A percentile compares a stretch with the other conserved stretches of the same genome.
These are phyloP conservation scores for Plenodomus biglobosus DNA, from an alignment of 2,329 filamentous ascomycete species.

Conservation along the genomic window DNA sequence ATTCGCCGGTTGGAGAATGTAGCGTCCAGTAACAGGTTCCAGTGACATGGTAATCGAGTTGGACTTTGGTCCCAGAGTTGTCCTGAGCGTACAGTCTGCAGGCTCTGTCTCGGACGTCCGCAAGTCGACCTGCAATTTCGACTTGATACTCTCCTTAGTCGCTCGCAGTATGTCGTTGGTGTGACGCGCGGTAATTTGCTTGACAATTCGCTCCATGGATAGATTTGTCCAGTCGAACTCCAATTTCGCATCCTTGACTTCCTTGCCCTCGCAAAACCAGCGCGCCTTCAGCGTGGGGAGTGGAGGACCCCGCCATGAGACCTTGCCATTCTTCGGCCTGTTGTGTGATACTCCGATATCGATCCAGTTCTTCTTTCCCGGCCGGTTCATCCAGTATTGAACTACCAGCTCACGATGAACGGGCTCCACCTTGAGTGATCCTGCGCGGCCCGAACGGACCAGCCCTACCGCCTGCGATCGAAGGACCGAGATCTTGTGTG, in stretches of 20 bases:
- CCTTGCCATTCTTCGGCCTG: slow-evolving; percentile 40
- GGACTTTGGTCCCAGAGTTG: slow-evolving; percentile 68
- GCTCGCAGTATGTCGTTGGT: slow-evolving; percentile 69
- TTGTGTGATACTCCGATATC: slow-evolving; percentile 80
- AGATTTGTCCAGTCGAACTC: slow-evolving; percentile 66
- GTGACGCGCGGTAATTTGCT: slow-evolving; percentile 73
- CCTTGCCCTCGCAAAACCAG: slow-evolving; percentile 84
- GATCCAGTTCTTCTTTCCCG: slow-evolving; percentile 82
- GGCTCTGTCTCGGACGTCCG: slow-evolving; percentile 63
- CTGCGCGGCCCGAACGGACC: slow-evolving; percentile 71
- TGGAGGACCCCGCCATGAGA: slow-evolving; percentile 38
- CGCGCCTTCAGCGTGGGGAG: slow-evolving; percentile 58
- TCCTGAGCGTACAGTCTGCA: slow-evolving; percentile 65
- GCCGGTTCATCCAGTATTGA: slow-evolving; percentile 82
- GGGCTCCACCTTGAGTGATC: slow-evolving; percentile 73
- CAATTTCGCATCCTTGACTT: slow-evolving; percentile 69
- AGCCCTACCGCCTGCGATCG: slow-evolving; percentile 75
- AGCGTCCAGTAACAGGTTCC: slow-evolving; percentile 76
- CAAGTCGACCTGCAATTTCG: slow-evolving; percentile 61
- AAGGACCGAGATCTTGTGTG: slow-evolving; percentile 84
- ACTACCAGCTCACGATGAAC: slow-evolving; percentile 80
- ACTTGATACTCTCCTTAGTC: slow-evolving; percentile 58
- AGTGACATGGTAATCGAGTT: slow-evolving; percentile 63
- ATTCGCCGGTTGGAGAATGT: slow-evolving; percentile 64
- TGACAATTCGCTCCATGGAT: slow-evolving; percentile 73